Conservation (phyloP, 148 eudicot species). For the Limonium bicolor region DNA sequence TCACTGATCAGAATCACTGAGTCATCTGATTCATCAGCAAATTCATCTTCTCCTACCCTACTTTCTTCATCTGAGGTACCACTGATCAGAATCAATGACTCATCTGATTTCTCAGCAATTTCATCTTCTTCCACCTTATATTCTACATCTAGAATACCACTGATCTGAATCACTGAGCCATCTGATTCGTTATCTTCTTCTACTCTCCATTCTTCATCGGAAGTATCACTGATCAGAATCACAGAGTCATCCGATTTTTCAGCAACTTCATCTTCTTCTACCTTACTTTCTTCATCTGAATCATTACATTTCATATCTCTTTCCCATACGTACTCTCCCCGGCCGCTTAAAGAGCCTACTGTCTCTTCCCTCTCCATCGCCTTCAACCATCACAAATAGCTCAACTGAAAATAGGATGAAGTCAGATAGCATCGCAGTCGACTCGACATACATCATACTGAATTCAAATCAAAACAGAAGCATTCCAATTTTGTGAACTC, state of each 20-base stretch:
- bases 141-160: too few relatives aligned
- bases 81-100: background rate
- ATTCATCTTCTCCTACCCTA: background rate
- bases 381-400: too few relatives aligned
- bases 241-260: conserved; percentile 62
- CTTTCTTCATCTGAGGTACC: background rate
- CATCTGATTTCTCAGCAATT: background rate
- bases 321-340: too few relatives aligned
- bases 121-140: background rate
- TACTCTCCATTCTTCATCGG: conserved; percentile 35
- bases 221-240: conserved; percentile 55
- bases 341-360: too few relatives aligned
- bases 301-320: conserved; percentile 46
- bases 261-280: conserved; percentile 51
- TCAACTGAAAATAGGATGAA: too few relatives aligned
- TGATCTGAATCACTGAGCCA: background rate
- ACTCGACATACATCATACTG: too few relatives aligned
- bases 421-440: too few relatives aligned
- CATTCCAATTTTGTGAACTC: too few relatives aligned
- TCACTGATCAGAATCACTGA: background rate
- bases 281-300: conserved; percentile 84
- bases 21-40: background rate
- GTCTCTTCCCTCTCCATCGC: too few relatives aligned
- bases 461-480: too few relatives aligned
- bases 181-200: background rate